phyloP scores from a whole-genome alignment of 345 rosid genomes.

The Dipteronia dyeriana region DNA sequence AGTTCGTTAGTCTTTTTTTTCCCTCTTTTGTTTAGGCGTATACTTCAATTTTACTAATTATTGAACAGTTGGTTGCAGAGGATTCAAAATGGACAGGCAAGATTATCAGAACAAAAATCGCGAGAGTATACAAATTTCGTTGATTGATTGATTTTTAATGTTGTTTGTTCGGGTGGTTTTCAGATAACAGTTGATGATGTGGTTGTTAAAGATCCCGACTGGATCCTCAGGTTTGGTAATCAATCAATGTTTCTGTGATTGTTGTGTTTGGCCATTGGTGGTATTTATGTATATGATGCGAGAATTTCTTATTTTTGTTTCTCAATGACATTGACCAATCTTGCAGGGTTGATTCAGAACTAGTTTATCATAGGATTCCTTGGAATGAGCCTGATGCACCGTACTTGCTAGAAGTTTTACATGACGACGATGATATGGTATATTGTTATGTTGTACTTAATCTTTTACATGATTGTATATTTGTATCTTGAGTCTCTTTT shows the following conservation, averaged over 20 bases:
- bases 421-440: constrained; percentile 82
- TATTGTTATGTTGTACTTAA: background rate
- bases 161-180: constrained; percentile 19
- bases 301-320: constrained; percentile 8
- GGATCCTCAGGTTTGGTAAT: constrained; percentile 49
- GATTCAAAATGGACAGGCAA: constrained; percentile 80
- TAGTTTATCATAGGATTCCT: constrained; percentile 80
- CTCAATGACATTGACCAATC: background rate
- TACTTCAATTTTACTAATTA: constrained; percentile 9
- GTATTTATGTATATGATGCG: background rate
- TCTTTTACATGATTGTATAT: background rate
- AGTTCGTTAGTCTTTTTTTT: background rate
- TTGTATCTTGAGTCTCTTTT: background rate
- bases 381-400: constrained; percentile 89
- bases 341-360: constrained; percentile 56
- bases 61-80: constrained; percentile 82
- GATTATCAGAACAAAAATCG: background rate
- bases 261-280: background rate
- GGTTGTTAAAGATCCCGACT: constrained; percentile 56
- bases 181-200: constrained; percentile 67
- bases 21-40: background rate
- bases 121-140: background rate
- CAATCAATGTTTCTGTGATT: background rate
- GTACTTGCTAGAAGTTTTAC: constrained; percentile 44
- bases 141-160: background rate